Conservation (phyloP, 164 flowering plant species). For the Sextonia rubra region DNA sequence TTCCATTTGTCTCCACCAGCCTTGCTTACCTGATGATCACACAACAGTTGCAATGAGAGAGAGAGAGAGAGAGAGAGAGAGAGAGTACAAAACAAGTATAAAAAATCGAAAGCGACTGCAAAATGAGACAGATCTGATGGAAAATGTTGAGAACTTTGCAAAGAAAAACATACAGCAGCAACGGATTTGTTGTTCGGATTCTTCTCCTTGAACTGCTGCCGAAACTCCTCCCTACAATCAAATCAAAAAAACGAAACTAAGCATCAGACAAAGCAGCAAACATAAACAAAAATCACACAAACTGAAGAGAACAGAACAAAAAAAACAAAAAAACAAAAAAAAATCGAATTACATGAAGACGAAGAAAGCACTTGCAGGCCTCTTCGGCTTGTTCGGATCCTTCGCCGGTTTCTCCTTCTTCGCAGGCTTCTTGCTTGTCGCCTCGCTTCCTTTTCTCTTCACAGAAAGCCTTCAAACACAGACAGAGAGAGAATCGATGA, state of each 20-base stretch:
- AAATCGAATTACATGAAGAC: slow-evolving; percentile 55
- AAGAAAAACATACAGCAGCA: slow-evolving; percentile 48
- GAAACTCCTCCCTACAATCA: slow-evolving; percentile 66
- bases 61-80: not conserved
- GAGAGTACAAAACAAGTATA: not conserved
- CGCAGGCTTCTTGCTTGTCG: slow-evolving; percentile 28
- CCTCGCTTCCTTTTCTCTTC: slow-evolving; percentile 31
- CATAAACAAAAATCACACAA: not conserved
- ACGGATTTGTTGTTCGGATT: slow-evolving; percentile 81
- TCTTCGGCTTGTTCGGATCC: slow-evolving; percentile 89
- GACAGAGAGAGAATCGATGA: not conserved
- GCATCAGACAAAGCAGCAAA: not conserved
- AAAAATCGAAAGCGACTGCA: not conserved
- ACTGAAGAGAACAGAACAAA: not conserved
- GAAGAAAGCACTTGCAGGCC: slow-evolving; percentile 83
- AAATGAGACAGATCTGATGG: slow-evolving; percentile 1
- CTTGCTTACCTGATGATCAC: slow-evolving; percentile 60
- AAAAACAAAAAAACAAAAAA: not conserved
- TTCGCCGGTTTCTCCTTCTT: slow-evolving; percentile 59
- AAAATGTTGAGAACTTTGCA: not conserved
- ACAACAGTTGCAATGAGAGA: not conserved
- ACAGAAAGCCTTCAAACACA: slow-evolving; percentile 39
- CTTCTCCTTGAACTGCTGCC: slow-evolving; percentile 59
- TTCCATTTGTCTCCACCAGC: slow-evolving; percentile 91
- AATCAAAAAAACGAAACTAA: not conserved